These are phyloP conservation scores for Monilinia aucupariae DNA, from an alignment of 2,329 filamentous ascomycete genomes.

Conservation along the genomic window DNA sequence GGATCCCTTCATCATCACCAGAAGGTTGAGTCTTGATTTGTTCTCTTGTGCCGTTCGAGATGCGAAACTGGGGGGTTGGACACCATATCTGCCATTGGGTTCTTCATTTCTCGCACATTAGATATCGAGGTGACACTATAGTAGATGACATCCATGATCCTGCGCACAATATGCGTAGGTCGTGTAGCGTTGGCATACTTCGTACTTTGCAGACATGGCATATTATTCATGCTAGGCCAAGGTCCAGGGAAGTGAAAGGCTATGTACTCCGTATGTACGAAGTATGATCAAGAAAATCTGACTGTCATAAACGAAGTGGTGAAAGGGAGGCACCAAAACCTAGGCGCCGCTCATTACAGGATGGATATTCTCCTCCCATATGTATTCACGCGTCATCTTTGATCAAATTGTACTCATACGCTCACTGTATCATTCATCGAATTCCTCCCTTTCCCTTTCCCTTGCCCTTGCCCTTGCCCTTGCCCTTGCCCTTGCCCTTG, in stretches of 20 bases:
- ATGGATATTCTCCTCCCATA: conserved; percentile 2
- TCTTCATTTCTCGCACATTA: not conserved
- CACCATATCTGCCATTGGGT: not conserved
- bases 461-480: conserved; percentile 1
- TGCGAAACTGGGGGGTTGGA: not conserved
- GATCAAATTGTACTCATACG: conserved; percentile 7
- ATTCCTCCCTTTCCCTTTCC: not conserved
- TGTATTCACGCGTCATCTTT: conserved; percentile 13
- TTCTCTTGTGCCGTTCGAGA: conserved; percentile 5
- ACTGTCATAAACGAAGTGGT: conserved; percentile 2
- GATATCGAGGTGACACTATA: not conserved
- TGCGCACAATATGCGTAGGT: conserved; percentile 7
- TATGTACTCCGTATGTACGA: too few relatives aligned
- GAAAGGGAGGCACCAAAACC: conserved; percentile 1
- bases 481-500: not conserved
- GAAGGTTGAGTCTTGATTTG: not conserved
- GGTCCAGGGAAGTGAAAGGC: not conserved
- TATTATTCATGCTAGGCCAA: not conserved
- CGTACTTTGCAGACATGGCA: conserved; percentile 12
- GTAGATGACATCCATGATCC: not conserved
- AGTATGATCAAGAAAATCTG: not conserved
- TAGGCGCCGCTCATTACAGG: conserved; percentile 13
- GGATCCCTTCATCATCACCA: not conserved
- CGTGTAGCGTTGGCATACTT: not conserved
- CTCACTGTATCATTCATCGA: not conserved